Conservation (phyloP, 257 asterid genomes). For the Solanum infundibuliforme region DNA sequence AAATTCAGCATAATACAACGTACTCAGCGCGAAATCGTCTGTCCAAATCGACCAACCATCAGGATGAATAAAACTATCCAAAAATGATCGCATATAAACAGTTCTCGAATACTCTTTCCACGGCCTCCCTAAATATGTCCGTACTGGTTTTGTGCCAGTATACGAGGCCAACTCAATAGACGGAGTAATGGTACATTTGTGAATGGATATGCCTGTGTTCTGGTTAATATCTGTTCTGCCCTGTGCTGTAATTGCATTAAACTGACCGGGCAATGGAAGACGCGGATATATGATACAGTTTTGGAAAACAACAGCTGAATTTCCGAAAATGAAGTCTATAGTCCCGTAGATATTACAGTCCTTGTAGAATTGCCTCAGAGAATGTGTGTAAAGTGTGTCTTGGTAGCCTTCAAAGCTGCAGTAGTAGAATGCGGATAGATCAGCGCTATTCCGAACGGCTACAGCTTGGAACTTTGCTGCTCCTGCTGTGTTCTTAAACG, state of each 20-base stretch:
- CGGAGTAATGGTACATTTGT: background rate
- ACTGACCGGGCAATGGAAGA: background rate
- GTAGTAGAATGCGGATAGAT: background rate
- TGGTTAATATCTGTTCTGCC: background rate
- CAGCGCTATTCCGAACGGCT: background rate
- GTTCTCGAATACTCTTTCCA: background rate
- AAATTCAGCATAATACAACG: background rate
- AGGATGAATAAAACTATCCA: constrained; percentile 3
- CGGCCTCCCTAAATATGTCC: constrained; percentile 3
- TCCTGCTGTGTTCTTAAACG: constrained; percentile 9
- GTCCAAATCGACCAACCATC: constrained; percentile 9
- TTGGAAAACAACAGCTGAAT: constrained; percentile 3
- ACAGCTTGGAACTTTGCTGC: constrained; percentile 6
- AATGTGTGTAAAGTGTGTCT: constrained; percentile 1
- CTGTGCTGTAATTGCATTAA: constrained; percentile 3
- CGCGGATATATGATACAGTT: background rate
- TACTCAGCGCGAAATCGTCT: background rate
- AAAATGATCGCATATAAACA: background rate
- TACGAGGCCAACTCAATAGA: background rate
- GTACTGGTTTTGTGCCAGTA: background rate
- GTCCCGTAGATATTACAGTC: background rate
- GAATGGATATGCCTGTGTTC: constrained; percentile 3
- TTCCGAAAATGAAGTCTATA: background rate
- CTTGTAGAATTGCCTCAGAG: constrained; percentile 1
- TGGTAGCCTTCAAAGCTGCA: constrained; percentile 7